Evolutionary conservation across 306 rosid genomes (phyloP).

Genomic region (Cucurbita pepo): DNA sequence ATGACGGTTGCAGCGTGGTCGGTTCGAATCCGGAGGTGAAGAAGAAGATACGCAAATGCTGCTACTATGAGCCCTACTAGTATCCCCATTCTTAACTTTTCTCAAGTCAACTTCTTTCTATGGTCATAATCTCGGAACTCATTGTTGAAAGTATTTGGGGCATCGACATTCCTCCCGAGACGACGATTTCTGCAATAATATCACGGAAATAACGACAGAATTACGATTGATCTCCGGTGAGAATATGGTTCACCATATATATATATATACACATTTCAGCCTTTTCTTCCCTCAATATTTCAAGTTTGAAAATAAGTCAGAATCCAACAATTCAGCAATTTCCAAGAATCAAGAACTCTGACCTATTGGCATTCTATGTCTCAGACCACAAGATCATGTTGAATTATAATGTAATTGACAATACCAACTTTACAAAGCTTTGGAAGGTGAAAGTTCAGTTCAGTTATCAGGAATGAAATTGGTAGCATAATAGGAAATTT

Average conservation of each 20-base stretch:
- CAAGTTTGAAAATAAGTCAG: neutral
- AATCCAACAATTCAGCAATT: neutral
- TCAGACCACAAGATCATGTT: neutral
- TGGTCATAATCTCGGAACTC: slow-evolving; percentile 29
- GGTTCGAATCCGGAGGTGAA: slow-evolving; percentile 9
- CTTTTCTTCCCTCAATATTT: neutral
- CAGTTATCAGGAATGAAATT: neutral
- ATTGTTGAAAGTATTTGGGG: slow-evolving; percentile 67
- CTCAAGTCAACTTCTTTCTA: slow-evolving; percentile 30
- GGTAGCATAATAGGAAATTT: neutral
- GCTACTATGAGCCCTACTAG: slow-evolving; percentile 11
- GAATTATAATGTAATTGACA: neutral
- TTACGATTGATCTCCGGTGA: neutral
- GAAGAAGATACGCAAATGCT: slow-evolving; percentile 9
- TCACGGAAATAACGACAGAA: neutral
- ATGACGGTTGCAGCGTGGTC: neutral
- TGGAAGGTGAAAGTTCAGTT: neutral
- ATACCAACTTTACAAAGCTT: neutral
- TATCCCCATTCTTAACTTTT: slow-evolving; percentile 29
- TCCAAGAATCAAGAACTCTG: neutral
- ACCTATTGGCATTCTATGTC: neutral
- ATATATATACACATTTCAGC: neutral
- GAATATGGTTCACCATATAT: neutral
- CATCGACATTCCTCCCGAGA: slow-evolving; percentile 92
- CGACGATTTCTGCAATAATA: slow-evolving; percentile 66